Evolutionary conservation across 257 asterid species (phyloP).

Genomic region (Lycium ferocissimum): DNA sequence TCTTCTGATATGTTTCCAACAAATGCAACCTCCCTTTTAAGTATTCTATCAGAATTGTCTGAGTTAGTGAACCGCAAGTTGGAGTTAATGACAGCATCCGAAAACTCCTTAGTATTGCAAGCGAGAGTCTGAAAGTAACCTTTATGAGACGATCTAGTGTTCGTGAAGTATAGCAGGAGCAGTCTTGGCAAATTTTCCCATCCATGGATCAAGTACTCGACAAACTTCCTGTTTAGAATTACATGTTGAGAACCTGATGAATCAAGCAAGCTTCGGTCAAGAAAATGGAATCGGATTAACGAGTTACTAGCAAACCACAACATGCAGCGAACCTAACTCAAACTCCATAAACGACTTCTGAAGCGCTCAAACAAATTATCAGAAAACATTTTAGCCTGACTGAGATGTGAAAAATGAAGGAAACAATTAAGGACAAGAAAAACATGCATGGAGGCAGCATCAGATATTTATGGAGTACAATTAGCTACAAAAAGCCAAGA

Average conservation of each 20-base stretch:
- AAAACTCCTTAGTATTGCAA: constrained; percentile 44
- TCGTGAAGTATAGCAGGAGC: constrained; percentile 51
- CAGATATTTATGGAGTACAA: not conserved
- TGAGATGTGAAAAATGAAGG: not conserved
- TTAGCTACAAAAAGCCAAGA: not conserved
- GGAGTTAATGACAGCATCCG: constrained; percentile 46
- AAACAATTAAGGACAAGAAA: not conserved
- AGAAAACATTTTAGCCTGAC: not conserved
- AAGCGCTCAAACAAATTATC: not conserved
- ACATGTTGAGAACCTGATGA: constrained; percentile 52
- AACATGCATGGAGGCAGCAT: not conserved
- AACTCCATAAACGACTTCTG: not conserved
- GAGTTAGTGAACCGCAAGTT: constrained; percentile 37
- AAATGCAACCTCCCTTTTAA: constrained; percentile 43
- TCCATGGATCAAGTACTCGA: constrained; percentile 44
- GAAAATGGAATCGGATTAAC: not conserved
- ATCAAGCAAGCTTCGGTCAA: constrained; percentile 18
- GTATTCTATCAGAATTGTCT: constrained; percentile 28
- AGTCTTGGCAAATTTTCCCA: constrained; percentile 56
- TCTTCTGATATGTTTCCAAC: constrained; percentile 39
- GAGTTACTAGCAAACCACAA: not conserved
- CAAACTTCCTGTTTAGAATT: constrained; percentile 45
- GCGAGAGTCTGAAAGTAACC: constrained; percentile 55
- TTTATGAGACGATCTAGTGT: constrained; percentile 44
- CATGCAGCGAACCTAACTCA: not conserved